Percentiles rank a stretch among this genome's conserved stretches.
phyloP scores from a whole-genome alignment of 352 stramenopile genomes.

The Pythium plurisporium region DNA sequence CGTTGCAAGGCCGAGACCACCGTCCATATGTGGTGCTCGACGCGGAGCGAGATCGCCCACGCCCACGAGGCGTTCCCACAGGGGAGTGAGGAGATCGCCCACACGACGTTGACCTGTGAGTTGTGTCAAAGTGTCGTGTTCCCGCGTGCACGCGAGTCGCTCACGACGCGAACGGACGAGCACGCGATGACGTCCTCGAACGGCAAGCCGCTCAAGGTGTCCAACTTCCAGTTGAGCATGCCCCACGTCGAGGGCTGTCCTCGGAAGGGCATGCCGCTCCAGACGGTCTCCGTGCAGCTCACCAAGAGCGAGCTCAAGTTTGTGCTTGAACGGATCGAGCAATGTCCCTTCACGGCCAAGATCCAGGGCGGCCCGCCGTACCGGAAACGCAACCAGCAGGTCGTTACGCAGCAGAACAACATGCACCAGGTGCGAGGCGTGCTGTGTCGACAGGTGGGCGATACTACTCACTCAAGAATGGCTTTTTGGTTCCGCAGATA shows the following conservation, averaged over 20 bases:
- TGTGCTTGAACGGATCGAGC: conserved; percentile 69
- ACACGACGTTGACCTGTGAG: conserved; percentile 73
- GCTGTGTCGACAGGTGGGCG: too few species aligned
- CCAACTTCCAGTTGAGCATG: conserved; percentile 86
- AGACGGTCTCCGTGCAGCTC: conserved; percentile 58
- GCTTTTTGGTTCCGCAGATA: conserved; percentile 35
- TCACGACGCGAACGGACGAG: conserved; percentile 52
- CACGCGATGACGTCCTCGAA: conserved; percentile 48
- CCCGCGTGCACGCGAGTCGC: conserved; percentile 54
- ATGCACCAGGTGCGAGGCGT: conserved; percentile 71
- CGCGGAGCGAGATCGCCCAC: conserved; percentile 55
- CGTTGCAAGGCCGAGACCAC: conserved; percentile 70
- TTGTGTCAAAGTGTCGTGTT: conserved; percentile 71
- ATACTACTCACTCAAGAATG: not conserved
- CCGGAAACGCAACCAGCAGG: conserved; percentile 38
- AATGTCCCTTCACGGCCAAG: conserved; percentile 50
- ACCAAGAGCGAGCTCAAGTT: conserved; percentile 87
- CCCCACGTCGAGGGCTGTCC: conserved; percentile 81
- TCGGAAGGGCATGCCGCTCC: conserved; percentile 78
- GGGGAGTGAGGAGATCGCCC: conserved; percentile 61
- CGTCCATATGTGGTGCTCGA: conserved; percentile 72
- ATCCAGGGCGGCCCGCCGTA: conserved; percentile 69
- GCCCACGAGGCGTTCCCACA: conserved; percentile 63
- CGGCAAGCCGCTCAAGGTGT: conserved; percentile 66
- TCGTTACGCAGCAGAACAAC: conserved; percentile 69